These are phyloP conservation scores for Schwanniomyces pseudopolymorphus DNA, from an alignment of 805 yeast genomes.

Conservation along the genomic window DNA sequence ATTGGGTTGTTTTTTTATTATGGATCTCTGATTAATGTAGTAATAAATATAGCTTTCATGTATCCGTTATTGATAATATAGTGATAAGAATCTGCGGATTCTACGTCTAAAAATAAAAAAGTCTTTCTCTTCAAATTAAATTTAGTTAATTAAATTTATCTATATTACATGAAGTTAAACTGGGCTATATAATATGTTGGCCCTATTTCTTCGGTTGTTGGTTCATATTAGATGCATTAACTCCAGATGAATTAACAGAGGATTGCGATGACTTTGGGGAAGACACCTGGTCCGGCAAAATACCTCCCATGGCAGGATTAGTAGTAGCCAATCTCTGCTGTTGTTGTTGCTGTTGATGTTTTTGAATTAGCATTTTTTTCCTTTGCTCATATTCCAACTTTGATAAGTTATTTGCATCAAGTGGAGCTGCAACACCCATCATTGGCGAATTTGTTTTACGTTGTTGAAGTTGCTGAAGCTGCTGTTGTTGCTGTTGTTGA, in stretches of 20 bases:
- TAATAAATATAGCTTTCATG: too few relatives aligned
- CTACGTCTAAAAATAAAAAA: too few relatives aligned
- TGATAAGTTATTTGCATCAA: constrained; percentile 24
- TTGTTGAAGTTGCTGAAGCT: constrained; percentile 10
- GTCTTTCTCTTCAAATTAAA: too few relatives aligned
- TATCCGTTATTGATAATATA: too few relatives aligned
- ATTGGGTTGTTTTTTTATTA: too few relatives aligned
- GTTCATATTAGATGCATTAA: background rate
- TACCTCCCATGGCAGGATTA: background rate
- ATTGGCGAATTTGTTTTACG: constrained; percentile 10
- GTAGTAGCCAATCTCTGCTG: constrained; percentile 12
- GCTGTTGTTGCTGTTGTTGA: constrained; percentile 20
- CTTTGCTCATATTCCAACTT: constrained; percentile 38
- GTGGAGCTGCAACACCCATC: constrained; percentile 7
- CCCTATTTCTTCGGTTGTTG: background rate
- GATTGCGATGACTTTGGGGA: constrained; percentile 2
- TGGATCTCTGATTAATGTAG: too few relatives aligned
- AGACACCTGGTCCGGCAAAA: constrained; percentile 1
- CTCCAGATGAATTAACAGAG: background rate
- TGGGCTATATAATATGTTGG: background rate
- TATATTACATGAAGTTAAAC: background rate
- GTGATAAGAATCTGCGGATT: too few relatives aligned
- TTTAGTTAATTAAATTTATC: too few relatives aligned
- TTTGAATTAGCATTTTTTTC: constrained; percentile 33
- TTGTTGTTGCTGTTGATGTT: constrained; percentile 27